Percentiles rank a stretch among this genome's conserved stretches.
These are phyloP conservation scores for Cladosporium sp. DNA, from an alignment of 2,329 filamentous ascomycete genomes.

Conservation along the genomic window DNA sequence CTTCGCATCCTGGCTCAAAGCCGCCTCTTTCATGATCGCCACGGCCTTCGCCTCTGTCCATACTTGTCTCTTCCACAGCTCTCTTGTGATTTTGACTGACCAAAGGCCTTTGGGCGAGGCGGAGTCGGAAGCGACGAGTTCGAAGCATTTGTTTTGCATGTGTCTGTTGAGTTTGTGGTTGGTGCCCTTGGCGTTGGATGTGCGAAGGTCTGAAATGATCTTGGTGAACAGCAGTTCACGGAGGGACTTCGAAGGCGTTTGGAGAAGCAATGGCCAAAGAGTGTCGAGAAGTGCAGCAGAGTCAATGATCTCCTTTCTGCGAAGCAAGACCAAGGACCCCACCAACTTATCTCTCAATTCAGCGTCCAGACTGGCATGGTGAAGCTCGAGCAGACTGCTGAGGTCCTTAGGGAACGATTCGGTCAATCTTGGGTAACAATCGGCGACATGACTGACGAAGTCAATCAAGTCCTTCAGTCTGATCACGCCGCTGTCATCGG, in stretches of 20 bases:
- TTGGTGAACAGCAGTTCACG: slow-evolving; percentile 81
- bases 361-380: slow-evolving; percentile 76
- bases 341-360: slow-evolving; percentile 94
- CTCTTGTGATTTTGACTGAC: slow-evolving; percentile 91
- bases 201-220: slow-evolving; percentile 84
- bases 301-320: slow-evolving; percentile 88
- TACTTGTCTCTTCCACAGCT: slow-evolving; percentile 93
- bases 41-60: slow-evolving; percentile 94
- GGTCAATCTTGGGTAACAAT: slow-evolving; percentile 84
- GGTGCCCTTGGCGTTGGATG: slow-evolving; percentile 77
- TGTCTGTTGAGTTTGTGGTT: slow-evolving; percentile 93
- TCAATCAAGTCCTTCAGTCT: slow-evolving; percentile 90
- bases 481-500: slow-evolving; percentile 72
- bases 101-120: slow-evolving; percentile 83
- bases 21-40: slow-evolving; percentile 96
- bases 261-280: slow-evolving; percentile 87
- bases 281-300: slow-evolving; percentile 79
- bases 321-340: slow-evolving; percentile 77
- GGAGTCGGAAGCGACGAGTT: slow-evolving; percentile 81
- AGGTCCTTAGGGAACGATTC: slow-evolving; percentile 73
- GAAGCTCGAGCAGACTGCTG: slow-evolving; percentile 71
- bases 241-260: slow-evolving; percentile 87
- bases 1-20: slow-evolving; percentile 86
- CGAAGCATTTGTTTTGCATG: slow-evolving; percentile 89
- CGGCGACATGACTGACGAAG: slow-evolving; percentile 87